phyloP scores from a whole-genome alignment of 2,329 filamentous ascomycete genomes.

The Arthroderma sp. region DNA sequence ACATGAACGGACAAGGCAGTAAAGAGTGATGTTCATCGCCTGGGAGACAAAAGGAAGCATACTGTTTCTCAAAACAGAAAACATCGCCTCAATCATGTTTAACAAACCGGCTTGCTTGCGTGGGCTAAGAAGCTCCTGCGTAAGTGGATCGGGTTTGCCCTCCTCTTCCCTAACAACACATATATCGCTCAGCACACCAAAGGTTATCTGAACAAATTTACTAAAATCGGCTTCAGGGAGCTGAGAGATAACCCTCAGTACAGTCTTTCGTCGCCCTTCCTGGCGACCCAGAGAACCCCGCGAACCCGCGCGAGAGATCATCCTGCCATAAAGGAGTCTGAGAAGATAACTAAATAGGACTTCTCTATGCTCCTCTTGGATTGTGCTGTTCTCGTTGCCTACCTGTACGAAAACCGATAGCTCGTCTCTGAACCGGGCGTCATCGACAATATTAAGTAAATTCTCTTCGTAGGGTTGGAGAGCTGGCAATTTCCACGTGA shows the following conservation, averaged over 20 bases:
- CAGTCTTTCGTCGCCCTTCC: conserved; percentile 58
- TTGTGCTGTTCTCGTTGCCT: conserved; percentile 48
- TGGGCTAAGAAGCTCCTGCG: conserved; percentile 46
- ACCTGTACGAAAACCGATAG: conserved; percentile 76
- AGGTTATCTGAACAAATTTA: conserved; percentile 70
- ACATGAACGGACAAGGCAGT: conserved; percentile 62
- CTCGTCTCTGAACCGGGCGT: conserved; percentile 84
- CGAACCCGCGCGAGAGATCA: conserved; percentile 67
- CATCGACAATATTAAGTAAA: conserved; percentile 74
- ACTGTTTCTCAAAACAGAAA: conserved; percentile 67
- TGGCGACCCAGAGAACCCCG: conserved; percentile 64
- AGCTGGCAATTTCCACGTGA: conserved; percentile 74
- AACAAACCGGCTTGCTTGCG: conserved; percentile 83
- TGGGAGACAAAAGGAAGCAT: conserved; percentile 54
- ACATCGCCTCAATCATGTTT: conserved; percentile 79
- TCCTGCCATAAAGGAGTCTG: conserved; percentile 74
- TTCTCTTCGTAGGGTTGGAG: conserved; percentile 73
- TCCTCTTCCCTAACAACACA: conserved; percentile 41
- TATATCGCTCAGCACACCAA: conserved; percentile 54
- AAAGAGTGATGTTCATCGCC: conserved; percentile 64
- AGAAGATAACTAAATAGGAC: conserved; percentile 76
- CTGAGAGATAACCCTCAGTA: conserved; percentile 66
- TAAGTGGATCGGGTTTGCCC: conserved; percentile 41
- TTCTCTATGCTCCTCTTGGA: conserved; percentile 58
- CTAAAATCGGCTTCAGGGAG: conserved; percentile 61